phyloP scores from a whole-genome alignment of 2,329 filamentous ascomycete genomes.

The Chaetomium sp. region DNA sequence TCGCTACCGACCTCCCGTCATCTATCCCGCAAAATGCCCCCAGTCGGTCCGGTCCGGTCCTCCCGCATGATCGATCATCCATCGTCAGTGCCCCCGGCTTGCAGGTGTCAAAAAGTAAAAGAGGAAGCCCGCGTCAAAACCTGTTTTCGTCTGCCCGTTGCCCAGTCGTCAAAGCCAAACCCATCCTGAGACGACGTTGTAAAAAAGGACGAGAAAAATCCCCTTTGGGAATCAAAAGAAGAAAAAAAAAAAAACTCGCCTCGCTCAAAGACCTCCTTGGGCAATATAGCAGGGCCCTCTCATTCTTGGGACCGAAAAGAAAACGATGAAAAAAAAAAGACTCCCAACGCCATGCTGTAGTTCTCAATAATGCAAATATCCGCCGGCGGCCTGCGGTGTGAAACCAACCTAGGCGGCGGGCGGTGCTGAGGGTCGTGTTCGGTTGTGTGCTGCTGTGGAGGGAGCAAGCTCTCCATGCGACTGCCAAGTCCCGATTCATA shows the following conservation, averaged over 20 bases:
- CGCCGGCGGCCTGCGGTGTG: conserved; percentile 3
- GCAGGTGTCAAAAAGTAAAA: neutral
- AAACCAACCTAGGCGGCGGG: neutral
- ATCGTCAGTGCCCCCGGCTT: neutral
- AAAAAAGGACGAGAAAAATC: neutral
- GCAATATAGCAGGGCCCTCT: conserved; percentile 3
- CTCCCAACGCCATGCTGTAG: conserved; percentile 35
- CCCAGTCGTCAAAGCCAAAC: conserved; percentile 5
- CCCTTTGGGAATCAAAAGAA: neutral
- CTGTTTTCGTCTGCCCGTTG: conserved; percentile 2
- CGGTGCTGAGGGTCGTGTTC: neutral
- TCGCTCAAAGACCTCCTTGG: too few relatives aligned
- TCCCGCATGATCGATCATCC: conserved; percentile 1
- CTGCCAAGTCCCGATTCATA: neutral
- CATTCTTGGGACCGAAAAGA: conserved; percentile 23
- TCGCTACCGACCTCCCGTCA: too few relatives aligned
- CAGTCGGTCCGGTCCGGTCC: neutral
- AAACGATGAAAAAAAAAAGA: conserved; percentile 13
- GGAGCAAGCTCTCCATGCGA: neutral
- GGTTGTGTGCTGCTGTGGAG: neutral
- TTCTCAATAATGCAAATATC: conserved; percentile 26
- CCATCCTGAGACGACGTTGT: neutral
- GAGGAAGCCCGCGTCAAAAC: neutral
- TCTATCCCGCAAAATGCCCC: too few relatives aligned
- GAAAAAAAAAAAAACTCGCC: conserved; percentile 3